Percentiles rank a stretch among this genome's conserved stretches.
Conservation (phyloP, 208 protist species). For the Herpetomonas samuelpessoai region DNA sequence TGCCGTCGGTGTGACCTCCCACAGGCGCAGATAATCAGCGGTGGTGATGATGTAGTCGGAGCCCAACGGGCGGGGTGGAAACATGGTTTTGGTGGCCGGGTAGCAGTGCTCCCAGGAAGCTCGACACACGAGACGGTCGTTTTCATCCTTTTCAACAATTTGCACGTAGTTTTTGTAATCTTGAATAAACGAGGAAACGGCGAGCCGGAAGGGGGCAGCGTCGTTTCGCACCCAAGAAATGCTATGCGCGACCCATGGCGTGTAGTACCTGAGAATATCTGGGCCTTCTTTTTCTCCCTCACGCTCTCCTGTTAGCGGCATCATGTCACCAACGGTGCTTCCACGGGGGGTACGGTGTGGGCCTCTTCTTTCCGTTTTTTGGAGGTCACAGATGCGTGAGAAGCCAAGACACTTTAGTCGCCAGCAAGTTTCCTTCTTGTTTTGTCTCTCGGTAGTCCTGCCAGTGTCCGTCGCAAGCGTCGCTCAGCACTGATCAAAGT, state of each 20-base stretch:
- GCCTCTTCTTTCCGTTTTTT: slow-evolving; percentile 1
- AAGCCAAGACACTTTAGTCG: no score
- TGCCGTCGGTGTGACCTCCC: slow-evolving; percentile 80
- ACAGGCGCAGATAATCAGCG: slow-evolving; percentile 98
- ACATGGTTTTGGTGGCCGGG: slow-evolving; percentile 97
- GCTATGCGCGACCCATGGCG: slow-evolving; percentile 95
- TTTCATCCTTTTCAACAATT: slow-evolving; percentile 80
- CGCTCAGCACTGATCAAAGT: no score
- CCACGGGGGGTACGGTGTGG: neutral
- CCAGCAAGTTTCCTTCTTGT: no score
- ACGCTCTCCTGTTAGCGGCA: slow-evolving; percentile 1
- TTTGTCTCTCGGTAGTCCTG: no score
- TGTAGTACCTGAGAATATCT: slow-evolving; percentile 87
- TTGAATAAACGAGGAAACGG: slow-evolving; percentile 94
- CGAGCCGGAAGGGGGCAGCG: slow-evolving; percentile 85
- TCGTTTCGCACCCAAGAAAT: slow-evolving; percentile 87
- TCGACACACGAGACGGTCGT: slow-evolving; percentile 58
- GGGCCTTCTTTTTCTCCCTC: slow-evolving; percentile 7
- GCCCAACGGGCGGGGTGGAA: slow-evolving; percentile 82
- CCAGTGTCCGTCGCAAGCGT: no score
- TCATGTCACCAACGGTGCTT: no score
- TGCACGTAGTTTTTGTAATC: slow-evolving; percentile 97
- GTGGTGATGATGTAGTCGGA: slow-evolving; percentile 96
- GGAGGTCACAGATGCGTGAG: no score
- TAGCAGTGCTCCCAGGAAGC: slow-evolving; percentile 96